These are phyloP conservation scores for Grigorovia transvaalensis DNA, from an alignment of 805 yeast genomes.

Conservation along the genomic window DNA sequence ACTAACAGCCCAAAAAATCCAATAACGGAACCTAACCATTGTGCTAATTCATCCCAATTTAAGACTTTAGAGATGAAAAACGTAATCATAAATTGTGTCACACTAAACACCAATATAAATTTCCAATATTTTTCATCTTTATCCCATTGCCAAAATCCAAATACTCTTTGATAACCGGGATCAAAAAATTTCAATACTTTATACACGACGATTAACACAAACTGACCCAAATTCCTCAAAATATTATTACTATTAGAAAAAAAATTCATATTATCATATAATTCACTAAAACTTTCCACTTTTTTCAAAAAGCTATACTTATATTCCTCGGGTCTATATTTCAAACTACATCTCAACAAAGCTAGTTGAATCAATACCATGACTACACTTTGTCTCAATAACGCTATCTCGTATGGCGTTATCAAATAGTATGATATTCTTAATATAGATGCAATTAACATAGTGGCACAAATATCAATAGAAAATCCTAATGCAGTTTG, in stretches of 20 bases:
- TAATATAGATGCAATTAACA: slow-evolving; percentile 67
- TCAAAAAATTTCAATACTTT: slow-evolving; percentile 53
- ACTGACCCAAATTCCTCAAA: slow-evolving; percentile 10
- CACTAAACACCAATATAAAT: slow-evolving; percentile 42
- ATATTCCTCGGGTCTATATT: slow-evolving; percentile 41
- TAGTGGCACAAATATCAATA: slow-evolving; percentile 85
- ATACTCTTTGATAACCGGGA: slow-evolving; percentile 55
- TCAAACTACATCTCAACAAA: slow-evolving; percentile 52
- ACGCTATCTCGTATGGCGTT: slow-evolving; percentile 70
- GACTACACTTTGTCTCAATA: slow-evolving; percentile 68
- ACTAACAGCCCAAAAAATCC: slow-evolving; percentile 59
- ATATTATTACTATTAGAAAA: slow-evolving; percentile 19
- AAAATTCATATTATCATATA: slow-evolving; percentile 26
- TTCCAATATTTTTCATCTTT: slow-evolving; percentile 49
- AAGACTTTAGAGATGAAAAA: slow-evolving; percentile 24
- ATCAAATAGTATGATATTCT: slow-evolving; percentile 69
- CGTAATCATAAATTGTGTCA: slow-evolving; percentile 29
- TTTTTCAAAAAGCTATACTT: slow-evolving; percentile 30
- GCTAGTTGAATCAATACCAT: slow-evolving; percentile 74
- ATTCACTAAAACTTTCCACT: slow-evolving; percentile 24
- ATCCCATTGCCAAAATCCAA: slow-evolving; percentile 81
- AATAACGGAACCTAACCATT: slow-evolving; percentile 40
- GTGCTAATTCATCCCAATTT: slow-evolving; percentile 40
- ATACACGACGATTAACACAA: slow-evolving; percentile 23
- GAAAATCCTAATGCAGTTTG: slow-evolving; percentile 73